Conservation (phyloP, 225 moss, liverwort and hornwort genomes). For the Takakia lepidozioides region DNA sequence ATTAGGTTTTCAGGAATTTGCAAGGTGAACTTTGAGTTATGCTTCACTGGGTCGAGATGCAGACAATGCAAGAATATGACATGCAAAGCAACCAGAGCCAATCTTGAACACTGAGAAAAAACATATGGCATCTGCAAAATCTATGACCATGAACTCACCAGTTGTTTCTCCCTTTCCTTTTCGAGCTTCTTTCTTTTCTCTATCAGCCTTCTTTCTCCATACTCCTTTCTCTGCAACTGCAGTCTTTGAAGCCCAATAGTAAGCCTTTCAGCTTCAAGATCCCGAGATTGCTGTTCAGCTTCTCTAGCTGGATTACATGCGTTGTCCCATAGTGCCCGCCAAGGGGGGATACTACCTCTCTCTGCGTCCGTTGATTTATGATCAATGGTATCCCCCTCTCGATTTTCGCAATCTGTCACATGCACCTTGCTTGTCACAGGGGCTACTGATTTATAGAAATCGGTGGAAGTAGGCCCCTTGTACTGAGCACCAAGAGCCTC, state of each 20-base stretch:
- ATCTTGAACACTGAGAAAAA: too few species aligned
- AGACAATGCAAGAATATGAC: too few species aligned
- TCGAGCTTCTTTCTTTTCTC: constrained; percentile 34
- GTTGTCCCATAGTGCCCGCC: constrained; percentile 10
- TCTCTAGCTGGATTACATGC: constrained; percentile 11
- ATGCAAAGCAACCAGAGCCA: too few species aligned
- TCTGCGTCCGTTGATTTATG: not conserved
- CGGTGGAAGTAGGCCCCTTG: constrained; percentile 6
- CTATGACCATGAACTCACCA: constrained; percentile 17
- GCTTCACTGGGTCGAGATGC: too few species aligned
- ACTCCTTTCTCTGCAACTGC: constrained; percentile 26
- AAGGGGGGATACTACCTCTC: constrained; percentile 2
- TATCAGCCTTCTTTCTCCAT: constrained; percentile 13
- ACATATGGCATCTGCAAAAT: too few species aligned
- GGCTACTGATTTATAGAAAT: too few species aligned
- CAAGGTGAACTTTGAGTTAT: too few species aligned
- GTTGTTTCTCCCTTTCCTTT: constrained; percentile 34
- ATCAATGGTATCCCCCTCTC: constrained; percentile 8
- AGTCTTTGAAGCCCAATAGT: not conserved
- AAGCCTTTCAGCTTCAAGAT: constrained; percentile 13
- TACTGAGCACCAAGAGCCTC: constrained; percentile 8
- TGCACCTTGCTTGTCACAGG: not conserved
- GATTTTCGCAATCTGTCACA: constrained; percentile 6
- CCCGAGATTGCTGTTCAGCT: constrained; percentile 7
- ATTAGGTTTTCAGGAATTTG: too few species aligned